These are phyloP conservation scores for Lophiotrema nucula DNA, from an alignment of 495 filamentous ascomycete species.

Conservation along the genomic window DNA sequence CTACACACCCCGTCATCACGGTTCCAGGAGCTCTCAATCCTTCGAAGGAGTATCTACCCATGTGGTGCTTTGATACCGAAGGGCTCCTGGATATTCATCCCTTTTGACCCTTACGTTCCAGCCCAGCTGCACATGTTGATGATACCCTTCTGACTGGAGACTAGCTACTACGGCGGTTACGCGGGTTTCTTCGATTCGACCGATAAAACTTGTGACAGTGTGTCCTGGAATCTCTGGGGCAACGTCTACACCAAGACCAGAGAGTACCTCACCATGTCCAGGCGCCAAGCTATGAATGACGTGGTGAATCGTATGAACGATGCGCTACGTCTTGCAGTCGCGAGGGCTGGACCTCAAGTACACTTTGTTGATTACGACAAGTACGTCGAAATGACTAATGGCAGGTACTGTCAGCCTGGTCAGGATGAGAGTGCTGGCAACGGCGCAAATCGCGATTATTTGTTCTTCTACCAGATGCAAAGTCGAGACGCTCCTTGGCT, in stretches of 20 bases:
- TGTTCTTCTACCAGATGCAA: constrained; percentile 1
- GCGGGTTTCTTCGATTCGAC: constrained; percentile 22
- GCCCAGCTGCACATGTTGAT: too few relatives aligned
- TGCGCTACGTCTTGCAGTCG: background rate
- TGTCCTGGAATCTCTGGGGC: constrained; percentile 19
- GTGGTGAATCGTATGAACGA: constrained; percentile 11
- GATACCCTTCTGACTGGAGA: too few relatives aligned
- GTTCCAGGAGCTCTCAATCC: too few relatives aligned
- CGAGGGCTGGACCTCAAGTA: background rate
- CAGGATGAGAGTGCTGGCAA: constrained; percentile 2
- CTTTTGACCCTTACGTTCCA: too few relatives aligned
- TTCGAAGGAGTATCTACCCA: too few relatives aligned
- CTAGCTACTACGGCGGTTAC: constrained; percentile 29
- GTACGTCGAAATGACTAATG: background rate
- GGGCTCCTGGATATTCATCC: too few relatives aligned
- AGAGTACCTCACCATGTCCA: constrained; percentile 24
- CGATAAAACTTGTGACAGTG: constrained; percentile 21
- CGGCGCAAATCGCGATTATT: background rate
- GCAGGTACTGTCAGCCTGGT: background rate
- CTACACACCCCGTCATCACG: too few relatives aligned
- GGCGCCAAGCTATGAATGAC: constrained; percentile 24
- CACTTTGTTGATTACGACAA: background rate
- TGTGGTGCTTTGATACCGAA: too few relatives aligned
- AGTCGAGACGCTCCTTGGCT: background rate
- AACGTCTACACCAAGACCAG: constrained; percentile 1